Evolutionary conservation across 306 rosid species (phyloP), one percentile per base, ranked within the genome.

Genomic region (Cucurbita maxima): DNA sequence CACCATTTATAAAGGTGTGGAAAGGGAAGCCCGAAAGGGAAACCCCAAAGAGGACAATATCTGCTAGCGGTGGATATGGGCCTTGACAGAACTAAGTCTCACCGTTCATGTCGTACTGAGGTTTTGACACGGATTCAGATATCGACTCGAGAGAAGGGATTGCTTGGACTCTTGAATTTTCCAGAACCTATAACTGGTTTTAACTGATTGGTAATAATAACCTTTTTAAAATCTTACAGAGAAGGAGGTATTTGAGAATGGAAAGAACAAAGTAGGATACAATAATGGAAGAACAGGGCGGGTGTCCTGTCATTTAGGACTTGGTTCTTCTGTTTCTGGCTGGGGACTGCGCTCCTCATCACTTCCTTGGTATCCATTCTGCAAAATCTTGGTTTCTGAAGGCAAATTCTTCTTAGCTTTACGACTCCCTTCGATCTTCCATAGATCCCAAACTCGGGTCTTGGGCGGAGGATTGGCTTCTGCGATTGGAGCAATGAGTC

Each of bases 401-500:
- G 97, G 99, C 77, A 88, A 36, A 71, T 78, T 91, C 80, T 83
- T 83, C 82, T 54, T 83, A 0, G 83, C 87, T 73, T 87, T 89
- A 68, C 78, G 69, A 71, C 76, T 71, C 25, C 87, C 92, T 81
- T 85, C 89, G 12, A 86, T 53, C 64, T 86, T 87, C 95, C 92
- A 87, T 48, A 20, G 69, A 60, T 83, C 84, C 91, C 79, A 84
- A 3, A 86, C 80, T 63, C 79, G 79, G 51, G 95, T 86, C 83
- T 77, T 84, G 0, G 96, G 96, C 9, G 97, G 99, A n/a, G 97
- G 79, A 47, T 85, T 34, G 41, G 86, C 73, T 56, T 94, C 97
- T 68, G 75, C 88, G 53, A 64, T 70, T 10, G 97, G 99, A 30
- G 99, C 99, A 78, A 94, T 76, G 74, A 91, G 82, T 73, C 99